Percentiles rank a stretch among this genome's conserved stretches.
Evolutionary conservation across 805 yeast species (phyloP).

Genomic region (Kodamaea kaohsiungensis): DNA sequence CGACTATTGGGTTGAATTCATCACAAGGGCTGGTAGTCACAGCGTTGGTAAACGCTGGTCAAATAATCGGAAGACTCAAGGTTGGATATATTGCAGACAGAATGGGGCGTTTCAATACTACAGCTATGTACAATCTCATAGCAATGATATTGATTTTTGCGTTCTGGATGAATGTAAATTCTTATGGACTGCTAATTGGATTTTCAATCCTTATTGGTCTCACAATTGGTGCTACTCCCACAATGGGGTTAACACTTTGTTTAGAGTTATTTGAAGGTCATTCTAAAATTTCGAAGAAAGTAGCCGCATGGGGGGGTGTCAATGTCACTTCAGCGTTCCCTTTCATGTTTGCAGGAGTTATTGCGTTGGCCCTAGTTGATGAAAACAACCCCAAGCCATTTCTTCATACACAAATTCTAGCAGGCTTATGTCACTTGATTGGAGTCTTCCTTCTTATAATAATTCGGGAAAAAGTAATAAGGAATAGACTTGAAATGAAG

Average conservation of each 20-base stretch:
- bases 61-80: constrained; percentile 50
- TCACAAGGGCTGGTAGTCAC: constrained; percentile 34
- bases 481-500: constrained; percentile 31
- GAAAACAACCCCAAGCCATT: constrained; percentile 39
- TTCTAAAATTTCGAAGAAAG: constrained; percentile 20
- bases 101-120: constrained; percentile 46
- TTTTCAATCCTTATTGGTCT: constrained; percentile 31
- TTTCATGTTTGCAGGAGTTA: constrained; percentile 50
- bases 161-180: constrained; percentile 38
- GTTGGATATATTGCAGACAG: constrained; percentile 50
- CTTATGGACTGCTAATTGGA: constrained; percentile 31
- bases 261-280: constrained; percentile 9
- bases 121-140: constrained; percentile 20
- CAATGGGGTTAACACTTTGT: constrained; percentile 17
- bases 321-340: constrained; percentile 32
- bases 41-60: constrained; percentile 41
- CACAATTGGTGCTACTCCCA: constrained; percentile 29
- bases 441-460: constrained; percentile 45
- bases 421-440: constrained; percentile 50
- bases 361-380: constrained; percentile 47
- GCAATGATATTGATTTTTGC: constrained; percentile 31
- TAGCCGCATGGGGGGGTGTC: constrained; percentile 42
- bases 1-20: constrained; percentile 42
- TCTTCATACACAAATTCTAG: constrained; percentile 58
- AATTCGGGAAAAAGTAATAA: constrained; percentile 53